These are phyloP conservation scores for Hypoxylon sp. DNA, from an alignment of 2,329 filamentous ascomycete genomes.

Conservation along the genomic window DNA sequence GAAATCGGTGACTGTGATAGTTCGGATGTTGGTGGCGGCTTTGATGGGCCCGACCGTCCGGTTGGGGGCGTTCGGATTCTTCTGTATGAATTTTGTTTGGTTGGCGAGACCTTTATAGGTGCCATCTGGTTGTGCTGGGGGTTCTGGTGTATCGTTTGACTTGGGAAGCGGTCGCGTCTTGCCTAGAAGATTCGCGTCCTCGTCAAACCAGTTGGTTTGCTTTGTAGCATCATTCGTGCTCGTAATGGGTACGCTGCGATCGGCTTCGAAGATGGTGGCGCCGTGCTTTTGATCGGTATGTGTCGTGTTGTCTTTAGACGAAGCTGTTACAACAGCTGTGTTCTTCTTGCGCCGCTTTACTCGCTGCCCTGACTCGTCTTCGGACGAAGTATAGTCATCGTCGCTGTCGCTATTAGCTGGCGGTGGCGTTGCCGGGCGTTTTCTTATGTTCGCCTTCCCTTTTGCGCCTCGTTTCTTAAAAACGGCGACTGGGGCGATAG, in stretches of 20 bases:
- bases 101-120: slow-evolving; percentile 84
- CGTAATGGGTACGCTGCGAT: slow-evolving; percentile 74
- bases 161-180: slow-evolving; percentile 63
- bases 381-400: slow-evolving; percentile 77
- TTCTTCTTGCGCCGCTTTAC: slow-evolving; percentile 85
- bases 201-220: slow-evolving; percentile 89
- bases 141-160: slow-evolving; percentile 43
- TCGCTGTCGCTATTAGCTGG: slow-evolving; percentile 71
- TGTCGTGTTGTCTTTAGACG: slow-evolving; percentile 65
- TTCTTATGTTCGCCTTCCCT: slow-evolving; percentile 82
- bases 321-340: slow-evolving; percentile 75
- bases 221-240: slow-evolving; percentile 90
- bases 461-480: slow-evolving; percentile 92
- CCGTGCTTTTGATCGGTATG: slow-evolving; percentile 59
- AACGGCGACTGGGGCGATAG: slow-evolving; percentile 69
- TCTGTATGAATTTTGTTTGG: slow-evolving; percentile 81
- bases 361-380: slow-evolving; percentile 81
- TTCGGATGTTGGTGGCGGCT: slow-evolving; percentile 89
- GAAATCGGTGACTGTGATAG: slow-evolving; percentile 91
- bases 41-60: slow-evolving; percentile 88
- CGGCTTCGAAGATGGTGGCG: slow-evolving; percentile 70
- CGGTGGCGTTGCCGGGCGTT: slow-evolving; percentile 84
- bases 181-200: slow-evolving; percentile 74
- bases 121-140: slow-evolving; percentile 65
- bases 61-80: slow-evolving; percentile 80